Percentiles rank a stretch among this genome's conserved stretches.
phyloP scores from a whole-genome alignment of 2,329 filamentous ascomycete genomes.

The Dothiorella sarmentorum region DNA sequence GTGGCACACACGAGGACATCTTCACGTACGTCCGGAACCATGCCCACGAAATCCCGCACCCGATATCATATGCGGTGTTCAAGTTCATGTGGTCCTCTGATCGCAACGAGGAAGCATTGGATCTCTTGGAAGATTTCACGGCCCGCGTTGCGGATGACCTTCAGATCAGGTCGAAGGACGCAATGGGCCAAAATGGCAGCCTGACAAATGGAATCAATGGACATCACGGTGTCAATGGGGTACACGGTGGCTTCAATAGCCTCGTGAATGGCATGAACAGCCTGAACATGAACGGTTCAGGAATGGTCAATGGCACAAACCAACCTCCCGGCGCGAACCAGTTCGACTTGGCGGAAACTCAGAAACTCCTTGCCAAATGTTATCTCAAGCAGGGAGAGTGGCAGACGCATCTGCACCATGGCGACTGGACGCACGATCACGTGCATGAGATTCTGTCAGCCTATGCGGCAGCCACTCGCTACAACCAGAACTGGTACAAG shows the following conservation, averaged over 20 bases:
- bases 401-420: conserved; percentile 80
- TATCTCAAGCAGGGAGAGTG: conserved; percentile 96
- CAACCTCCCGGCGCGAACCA: conserved; percentile 27
- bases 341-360: conserved; percentile 51
- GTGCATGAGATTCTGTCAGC: conserved; percentile 87
- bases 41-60: conserved; percentile 57
- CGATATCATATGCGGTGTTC: conserved; percentile 92
- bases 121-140: conserved; percentile 62
- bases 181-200: conserved; percentile 35
- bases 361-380: conserved; percentile 82
- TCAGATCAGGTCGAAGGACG: conserved; percentile 34
- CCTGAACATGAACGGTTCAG: conserved; percentile 35
- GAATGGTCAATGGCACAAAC: conserved; percentile 30
- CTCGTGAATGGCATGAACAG: conserved; percentile 50
- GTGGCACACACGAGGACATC: conserved; percentile 57
- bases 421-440: conserved; percentile 83
- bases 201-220: conserved; percentile 45
- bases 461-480: conserved; percentile 87
- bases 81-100: conserved; percentile 90
- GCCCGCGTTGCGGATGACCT: conserved; percentile 58
- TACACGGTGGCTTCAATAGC: conserved; percentile 38
- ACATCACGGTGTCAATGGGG: conserved; percentile 45
- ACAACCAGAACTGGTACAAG: conserved; percentile 96
- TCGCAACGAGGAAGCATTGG: conserved; percentile 43
- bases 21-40: conserved; percentile 35